Evolutionary conservation across 2,329 filamentous ascomycete species (phyloP).

Genomic region (Arthrobotrys iridis): DNA sequence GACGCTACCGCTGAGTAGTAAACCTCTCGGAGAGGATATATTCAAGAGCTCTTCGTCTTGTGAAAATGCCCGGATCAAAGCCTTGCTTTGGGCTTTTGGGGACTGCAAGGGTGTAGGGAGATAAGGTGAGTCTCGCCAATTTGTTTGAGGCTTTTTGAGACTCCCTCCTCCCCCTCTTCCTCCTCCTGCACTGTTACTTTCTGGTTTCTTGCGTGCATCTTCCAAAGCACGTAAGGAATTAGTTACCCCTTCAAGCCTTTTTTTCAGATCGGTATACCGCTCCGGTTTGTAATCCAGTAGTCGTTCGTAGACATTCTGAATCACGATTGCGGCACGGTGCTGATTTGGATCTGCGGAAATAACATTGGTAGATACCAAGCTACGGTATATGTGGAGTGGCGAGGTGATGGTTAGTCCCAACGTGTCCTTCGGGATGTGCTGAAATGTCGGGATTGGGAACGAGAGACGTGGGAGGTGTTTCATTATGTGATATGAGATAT

Average conservation of each 20-base stretch:
- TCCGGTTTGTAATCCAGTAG: slow-evolving; percentile 83
- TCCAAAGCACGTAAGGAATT: slow-evolving; percentile 34
- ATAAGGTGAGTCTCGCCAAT: slow-evolving; percentile 71
- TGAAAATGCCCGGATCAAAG: slow-evolving; percentile 75
- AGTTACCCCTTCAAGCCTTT: slow-evolving; percentile 44
- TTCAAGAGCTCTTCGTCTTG: slow-evolving; percentile 66
- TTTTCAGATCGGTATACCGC: slow-evolving; percentile 72
- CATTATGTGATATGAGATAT: slow-evolving; percentile 12
- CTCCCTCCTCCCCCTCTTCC: slow-evolving; percentile 63
- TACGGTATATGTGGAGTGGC: slow-evolving; percentile 78
- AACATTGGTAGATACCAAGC: slow-evolving; percentile 73
- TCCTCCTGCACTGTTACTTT: slow-evolving; percentile 56
- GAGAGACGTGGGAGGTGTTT: slow-evolving; percentile 18
- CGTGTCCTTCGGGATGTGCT: slow-evolving; percentile 14
- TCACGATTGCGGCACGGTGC: slow-evolving; percentile 76
- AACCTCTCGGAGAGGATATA: slow-evolving; percentile 76
- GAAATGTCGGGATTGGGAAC: slow-evolving; percentile 36
- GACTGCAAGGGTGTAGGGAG: slow-evolving; percentile 71
- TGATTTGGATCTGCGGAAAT: slow-evolving; percentile 77
- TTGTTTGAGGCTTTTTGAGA: slow-evolving; percentile 61
- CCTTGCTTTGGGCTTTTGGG: slow-evolving; percentile 68
- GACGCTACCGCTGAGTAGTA: slow-evolving; percentile 83
- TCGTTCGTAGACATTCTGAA: slow-evolving; percentile 78
- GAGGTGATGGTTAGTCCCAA: slow-evolving; percentile 70
- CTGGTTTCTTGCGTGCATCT: background rate